phyloP scores from a whole-genome alignment of 225 moss, liverwort and hornwort genomes.

The Pseudisothecium myosuroides region DNA sequence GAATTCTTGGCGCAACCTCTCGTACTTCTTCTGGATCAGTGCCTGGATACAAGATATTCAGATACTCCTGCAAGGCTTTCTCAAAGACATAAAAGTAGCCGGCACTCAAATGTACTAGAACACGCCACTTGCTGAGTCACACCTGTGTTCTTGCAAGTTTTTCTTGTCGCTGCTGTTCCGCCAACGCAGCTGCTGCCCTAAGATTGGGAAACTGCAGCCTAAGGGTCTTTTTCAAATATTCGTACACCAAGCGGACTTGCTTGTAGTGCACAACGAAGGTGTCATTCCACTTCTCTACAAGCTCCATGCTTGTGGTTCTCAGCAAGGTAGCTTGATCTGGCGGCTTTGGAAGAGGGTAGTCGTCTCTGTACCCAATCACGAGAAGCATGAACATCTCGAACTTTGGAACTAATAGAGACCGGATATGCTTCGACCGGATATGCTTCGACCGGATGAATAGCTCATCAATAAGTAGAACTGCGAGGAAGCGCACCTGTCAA shows the following conservation, averaged over 20 bases:
- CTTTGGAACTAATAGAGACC: constrained; percentile 67
- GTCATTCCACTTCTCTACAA: constrained; percentile 94
- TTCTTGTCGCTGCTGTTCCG: constrained; percentile 62
- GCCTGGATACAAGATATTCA: constrained; percentile 19
- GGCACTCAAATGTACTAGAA: background rate
- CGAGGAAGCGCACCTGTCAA: constrained; percentile 80
- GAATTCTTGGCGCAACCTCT: constrained; percentile 44
- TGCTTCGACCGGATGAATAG: constrained; percentile 80
- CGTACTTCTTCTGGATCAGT: constrained; percentile 69
- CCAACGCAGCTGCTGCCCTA: constrained; percentile 57
- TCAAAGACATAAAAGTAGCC: background rate
- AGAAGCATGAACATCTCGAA: constrained; percentile 86
- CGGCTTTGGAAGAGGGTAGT: constrained; percentile 80
- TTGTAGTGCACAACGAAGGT: constrained; percentile 89
- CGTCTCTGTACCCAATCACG: constrained; percentile 72
- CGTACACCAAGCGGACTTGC: constrained; percentile 68
- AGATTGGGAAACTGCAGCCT: constrained; percentile 79
- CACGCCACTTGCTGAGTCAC: background rate
- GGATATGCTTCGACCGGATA: no score
- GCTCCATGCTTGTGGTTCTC: constrained; percentile 68
- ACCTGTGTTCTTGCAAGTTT: constrained; percentile 80
- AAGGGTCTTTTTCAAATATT: constrained; percentile 73
- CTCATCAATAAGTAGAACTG: constrained; percentile 77
- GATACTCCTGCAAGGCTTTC: background rate
- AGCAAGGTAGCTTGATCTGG: constrained; percentile 64